Conservation (phyloP, 495 filamentous ascomycete genomes). For the Emericellopsis terricola region DNA sequence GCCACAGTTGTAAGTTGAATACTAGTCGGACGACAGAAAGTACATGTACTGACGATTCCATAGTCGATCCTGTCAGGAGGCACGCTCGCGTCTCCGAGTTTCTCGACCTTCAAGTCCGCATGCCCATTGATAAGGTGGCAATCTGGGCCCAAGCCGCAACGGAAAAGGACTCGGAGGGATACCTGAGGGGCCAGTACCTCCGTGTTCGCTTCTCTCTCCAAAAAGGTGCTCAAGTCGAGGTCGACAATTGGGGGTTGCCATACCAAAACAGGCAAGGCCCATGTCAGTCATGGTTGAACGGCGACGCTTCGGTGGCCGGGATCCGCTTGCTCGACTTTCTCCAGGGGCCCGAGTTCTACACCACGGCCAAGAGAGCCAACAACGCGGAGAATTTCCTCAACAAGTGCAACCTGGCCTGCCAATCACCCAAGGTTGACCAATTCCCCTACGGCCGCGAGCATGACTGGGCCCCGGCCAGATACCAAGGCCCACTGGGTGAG, state of each 20-base stretch:
- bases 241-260: too few species aligned
- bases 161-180: neutral
- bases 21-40: neutral
- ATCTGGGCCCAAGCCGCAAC: neutral
- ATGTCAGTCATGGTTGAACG: neutral
- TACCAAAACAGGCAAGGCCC: too few species aligned
- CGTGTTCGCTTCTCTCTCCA: too few species aligned
- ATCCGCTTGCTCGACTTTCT: neutral
- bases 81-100: neutral
- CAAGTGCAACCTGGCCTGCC: too few species aligned
- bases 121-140: neutral
- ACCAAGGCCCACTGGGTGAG: neutral
- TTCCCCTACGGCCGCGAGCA: slow-evolving; percentile 1
- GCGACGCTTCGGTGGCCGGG: neutral
- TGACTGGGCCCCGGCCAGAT: neutral
- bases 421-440: neutral
- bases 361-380: neutral
- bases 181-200: too few species aligned
- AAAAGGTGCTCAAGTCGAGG: too few species aligned
- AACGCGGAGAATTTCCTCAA: neutral
- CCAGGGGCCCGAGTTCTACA: neutral
- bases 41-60: neutral
- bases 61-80: neutral
- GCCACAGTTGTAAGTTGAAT: neutral
- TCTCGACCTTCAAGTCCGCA: neutral